A percentile compares a stretch with the other conserved stretches of the same genome.
phyloP scores from a whole-genome alignment of 192 early-diverging fungal species.

The Coemansia sp. region DNA sequence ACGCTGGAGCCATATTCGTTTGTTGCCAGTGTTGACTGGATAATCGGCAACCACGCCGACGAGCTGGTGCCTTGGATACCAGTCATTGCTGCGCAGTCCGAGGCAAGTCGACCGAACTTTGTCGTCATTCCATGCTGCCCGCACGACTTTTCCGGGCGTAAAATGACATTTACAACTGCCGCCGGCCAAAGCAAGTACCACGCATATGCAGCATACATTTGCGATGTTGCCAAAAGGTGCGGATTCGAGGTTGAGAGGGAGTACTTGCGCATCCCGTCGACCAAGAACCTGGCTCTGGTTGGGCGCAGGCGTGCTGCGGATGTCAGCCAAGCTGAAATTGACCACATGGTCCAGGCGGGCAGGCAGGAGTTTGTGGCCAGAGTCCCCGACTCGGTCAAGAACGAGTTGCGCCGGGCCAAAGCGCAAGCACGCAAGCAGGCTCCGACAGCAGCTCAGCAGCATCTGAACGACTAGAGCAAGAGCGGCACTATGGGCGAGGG shows the following conservation, averaged over 20 bases:
- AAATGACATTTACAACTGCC: slow-evolving; percentile 40
- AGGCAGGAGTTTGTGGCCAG: slow-evolving; percentile 26
- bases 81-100: slow-evolving; percentile 59
- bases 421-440: slow-evolving; percentile 15
- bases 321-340: background rate
- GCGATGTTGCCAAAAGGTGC: slow-evolving; percentile 49
- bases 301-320: slow-evolving; percentile 42
- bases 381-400: slow-evolving; percentile 39
- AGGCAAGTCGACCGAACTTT: slow-evolving; percentile 26
- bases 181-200: slow-evolving; percentile 63
- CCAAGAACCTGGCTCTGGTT: slow-evolving; percentile 71
- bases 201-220: slow-evolving; percentile 62
- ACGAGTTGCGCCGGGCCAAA: slow-evolving; percentile 30
- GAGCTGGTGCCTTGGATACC: slow-evolving; percentile 85
- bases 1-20: slow-evolving; percentile 52
- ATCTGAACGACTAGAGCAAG: too few species aligned
- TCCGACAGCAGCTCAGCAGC: too few species aligned
- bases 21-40: slow-evolving; percentile 54
- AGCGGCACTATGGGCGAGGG: too few species aligned
- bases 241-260: slow-evolving; percentile 63
- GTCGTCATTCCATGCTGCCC: slow-evolving; percentile 82
- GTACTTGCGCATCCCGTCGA: slow-evolving; percentile 72
- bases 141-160: slow-evolving; percentile 65
- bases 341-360: slow-evolving; percentile 1
- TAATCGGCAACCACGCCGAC: slow-evolving; percentile 88